Conservation (phyloP, 2,329 filamentous ascomycete genomes). For the Xylaria sp. region DNA sequence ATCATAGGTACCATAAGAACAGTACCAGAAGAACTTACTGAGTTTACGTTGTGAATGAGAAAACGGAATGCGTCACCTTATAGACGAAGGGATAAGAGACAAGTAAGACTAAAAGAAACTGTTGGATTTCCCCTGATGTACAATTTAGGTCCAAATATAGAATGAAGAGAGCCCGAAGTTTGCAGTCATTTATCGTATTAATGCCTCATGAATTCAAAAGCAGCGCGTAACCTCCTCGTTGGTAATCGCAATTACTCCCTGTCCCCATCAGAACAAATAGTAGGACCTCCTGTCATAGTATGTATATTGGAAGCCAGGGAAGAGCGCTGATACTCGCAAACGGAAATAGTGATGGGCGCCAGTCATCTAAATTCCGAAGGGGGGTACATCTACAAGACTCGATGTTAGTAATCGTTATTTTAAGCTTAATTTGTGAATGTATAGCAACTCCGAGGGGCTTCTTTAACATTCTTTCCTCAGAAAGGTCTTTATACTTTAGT, state of each 20-base stretch:
- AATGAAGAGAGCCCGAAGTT: background rate
- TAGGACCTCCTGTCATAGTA: conserved; percentile 11
- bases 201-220: background rate
- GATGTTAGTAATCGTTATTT: background rate
- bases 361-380: conserved; percentile 36
- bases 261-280: background rate
- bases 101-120: background rate
- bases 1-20: background rate
- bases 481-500: background rate
- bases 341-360: background rate
- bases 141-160: conserved; percentile 15
- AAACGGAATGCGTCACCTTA: background rate
- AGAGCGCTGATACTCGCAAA: background rate
- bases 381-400: conserved; percentile 30
- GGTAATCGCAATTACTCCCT: background rate
- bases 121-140: conserved; percentile 17
- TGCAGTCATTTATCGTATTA: conserved; percentile 4
- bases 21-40: background rate
- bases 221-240: background rate
- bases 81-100: background rate
- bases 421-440: background rate
- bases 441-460: background rate
- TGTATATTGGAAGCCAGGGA: conserved; percentile 15
- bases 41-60: background rate
- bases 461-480: background rate